These are phyloP conservation scores for Gardenia jasminoides DNA, from an alignment of 257 asterid genomes.

Conservation along the genomic window DNA sequence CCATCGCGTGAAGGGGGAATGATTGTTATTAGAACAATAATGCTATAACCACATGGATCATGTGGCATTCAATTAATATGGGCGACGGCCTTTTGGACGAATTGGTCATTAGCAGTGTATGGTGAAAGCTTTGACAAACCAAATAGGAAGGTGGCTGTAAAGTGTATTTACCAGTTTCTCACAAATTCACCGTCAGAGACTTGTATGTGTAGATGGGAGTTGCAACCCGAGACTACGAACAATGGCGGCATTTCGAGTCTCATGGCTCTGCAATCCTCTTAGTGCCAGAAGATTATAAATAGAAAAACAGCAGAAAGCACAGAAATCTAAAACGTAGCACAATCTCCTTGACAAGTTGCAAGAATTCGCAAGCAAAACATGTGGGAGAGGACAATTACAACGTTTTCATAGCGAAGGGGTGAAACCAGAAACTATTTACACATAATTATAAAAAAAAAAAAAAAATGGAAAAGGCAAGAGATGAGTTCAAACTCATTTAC, in stretches of 20 bases:
- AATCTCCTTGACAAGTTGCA: background rate
- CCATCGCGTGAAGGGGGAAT: too few relatives aligned
- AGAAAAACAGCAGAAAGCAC: background rate
- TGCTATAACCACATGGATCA: too few relatives aligned
- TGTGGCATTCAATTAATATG: too few relatives aligned
- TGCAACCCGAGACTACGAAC: background rate
- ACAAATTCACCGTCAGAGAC: too few relatives aligned
- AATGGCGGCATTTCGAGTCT: background rate
- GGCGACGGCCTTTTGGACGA: too few relatives aligned
- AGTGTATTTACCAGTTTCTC: too few relatives aligned
- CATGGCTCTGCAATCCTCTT: background rate
- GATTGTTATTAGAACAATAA: too few relatives aligned
- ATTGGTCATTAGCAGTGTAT: too few relatives aligned
- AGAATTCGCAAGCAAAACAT: background rate
- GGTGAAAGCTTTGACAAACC: too few relatives aligned
- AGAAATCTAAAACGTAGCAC: background rate
- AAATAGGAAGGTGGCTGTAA: too few relatives aligned
- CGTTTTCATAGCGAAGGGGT: background rate
- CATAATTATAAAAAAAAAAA: too few relatives aligned
- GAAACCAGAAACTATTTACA: conserved; percentile 19
- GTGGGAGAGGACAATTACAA: background rate
- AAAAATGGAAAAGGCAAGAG: conserved; percentile 1
- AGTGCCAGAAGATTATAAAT: background rate
- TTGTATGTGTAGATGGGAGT: background rate
- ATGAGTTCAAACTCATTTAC: background rate